Evolutionary conservation across 1,139 yeast genomes (phyloP).

Genomic region (Blastobotrys proliferans): DNA sequence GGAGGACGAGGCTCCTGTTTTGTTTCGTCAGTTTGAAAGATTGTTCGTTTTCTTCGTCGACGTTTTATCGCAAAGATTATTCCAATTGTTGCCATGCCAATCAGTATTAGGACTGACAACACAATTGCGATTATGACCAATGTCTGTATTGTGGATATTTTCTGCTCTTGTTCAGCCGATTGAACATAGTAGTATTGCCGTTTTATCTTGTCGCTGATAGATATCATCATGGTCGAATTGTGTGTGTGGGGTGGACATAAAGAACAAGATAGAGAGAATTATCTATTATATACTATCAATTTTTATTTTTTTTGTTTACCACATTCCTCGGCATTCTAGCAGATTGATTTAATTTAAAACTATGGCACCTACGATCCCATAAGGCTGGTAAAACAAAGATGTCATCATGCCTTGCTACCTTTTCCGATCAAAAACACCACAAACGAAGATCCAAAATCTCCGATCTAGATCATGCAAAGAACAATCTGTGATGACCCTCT

Average conservation of each 20-base stretch:
- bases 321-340: too few relatives aligned
- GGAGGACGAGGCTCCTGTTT: neutral
- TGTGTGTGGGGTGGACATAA: neutral
- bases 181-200: neutral
- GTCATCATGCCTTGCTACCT: too few relatives aligned
- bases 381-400: too few relatives aligned
- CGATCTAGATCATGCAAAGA: too few relatives aligned
- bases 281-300: too few relatives aligned
- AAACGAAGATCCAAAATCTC: too few relatives aligned
- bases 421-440: too few relatives aligned
- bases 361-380: too few relatives aligned
- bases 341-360: too few relatives aligned
- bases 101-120: neutral
- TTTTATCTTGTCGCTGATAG: neutral
- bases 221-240: neutral
- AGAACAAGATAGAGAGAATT: too few relatives aligned
- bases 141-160: neutral
- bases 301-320: too few relatives aligned
- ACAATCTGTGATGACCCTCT: too few relatives aligned
- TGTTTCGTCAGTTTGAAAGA: neutral
- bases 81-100: neutral
- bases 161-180: neutral
- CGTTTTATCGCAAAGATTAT: neutral
- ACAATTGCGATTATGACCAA: neutral
- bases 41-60: neutral